These are phyloP conservation scores for Capsella rubella DNA, from an alignment of 441 rosid genomes.

Conservation along the genomic window DNA sequence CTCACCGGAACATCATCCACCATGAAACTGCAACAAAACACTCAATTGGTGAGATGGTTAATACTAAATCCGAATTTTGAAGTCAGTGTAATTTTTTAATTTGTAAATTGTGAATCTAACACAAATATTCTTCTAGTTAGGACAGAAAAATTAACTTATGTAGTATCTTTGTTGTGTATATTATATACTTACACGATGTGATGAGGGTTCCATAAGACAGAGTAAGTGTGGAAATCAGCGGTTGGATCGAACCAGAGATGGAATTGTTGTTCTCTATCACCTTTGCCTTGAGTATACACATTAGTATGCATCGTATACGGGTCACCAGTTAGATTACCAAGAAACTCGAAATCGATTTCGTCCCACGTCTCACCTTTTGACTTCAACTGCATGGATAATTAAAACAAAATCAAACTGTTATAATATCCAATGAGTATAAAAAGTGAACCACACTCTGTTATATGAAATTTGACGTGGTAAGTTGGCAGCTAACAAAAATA, in stretches of 20 bases:
- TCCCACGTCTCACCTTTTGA: constrained; percentile 57
- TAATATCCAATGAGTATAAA: neutral
- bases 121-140: no score
- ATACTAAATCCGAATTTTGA: neutral
- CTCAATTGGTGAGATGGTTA: neutral
- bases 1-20: constrained; percentile 62
- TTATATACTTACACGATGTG: constrained; percentile 50
- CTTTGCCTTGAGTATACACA: constrained; percentile 54
- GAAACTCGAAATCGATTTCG: constrained; percentile 63
- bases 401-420: constrained; percentile 8
- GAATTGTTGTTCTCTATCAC: constrained; percentile 61
- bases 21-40: constrained; percentile 52
- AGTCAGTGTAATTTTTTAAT: neutral
- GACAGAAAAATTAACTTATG: no score
- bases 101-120: neutral
- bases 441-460: neutral
- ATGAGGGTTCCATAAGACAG: constrained; percentile 55
- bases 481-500: constrained; percentile 3
- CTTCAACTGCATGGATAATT: constrained; percentile 43
- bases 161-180: neutral
- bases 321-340: constrained; percentile 59
- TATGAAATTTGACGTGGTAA: neutral
- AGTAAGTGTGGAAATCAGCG: constrained; percentile 57
- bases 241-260: constrained; percentile 66
- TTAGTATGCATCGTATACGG: constrained; percentile 61